Conservation (phyloP, 805 yeast species). For the Candida sithepensis region DNA sequence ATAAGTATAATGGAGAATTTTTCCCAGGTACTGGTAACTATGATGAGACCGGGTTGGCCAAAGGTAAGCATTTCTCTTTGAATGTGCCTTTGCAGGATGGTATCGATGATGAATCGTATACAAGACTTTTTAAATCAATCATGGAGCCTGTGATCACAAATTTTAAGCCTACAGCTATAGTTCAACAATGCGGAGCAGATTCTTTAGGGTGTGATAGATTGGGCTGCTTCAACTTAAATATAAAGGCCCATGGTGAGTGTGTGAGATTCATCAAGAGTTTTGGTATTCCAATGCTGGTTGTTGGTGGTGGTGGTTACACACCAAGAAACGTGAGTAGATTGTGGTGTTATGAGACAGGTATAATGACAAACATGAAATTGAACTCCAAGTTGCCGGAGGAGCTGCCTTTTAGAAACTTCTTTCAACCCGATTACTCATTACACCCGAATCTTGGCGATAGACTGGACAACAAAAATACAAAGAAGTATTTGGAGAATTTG, state of each 20-base stretch:
- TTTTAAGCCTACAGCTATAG: constrained; percentile 91
- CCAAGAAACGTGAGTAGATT: constrained; percentile 91
- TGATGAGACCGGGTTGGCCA: constrained; percentile 84
- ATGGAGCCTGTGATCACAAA: constrained; percentile 88
- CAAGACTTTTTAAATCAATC: constrained; percentile 71
- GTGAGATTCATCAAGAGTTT: constrained; percentile 85
- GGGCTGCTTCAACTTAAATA: constrained; percentile 90
- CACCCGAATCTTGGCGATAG: constrained; percentile 81
- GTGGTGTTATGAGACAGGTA: constrained; percentile 95
- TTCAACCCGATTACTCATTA: constrained; percentile 86
- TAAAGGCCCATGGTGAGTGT: constrained; percentile 94
- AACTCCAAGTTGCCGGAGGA: constrained; percentile 71
- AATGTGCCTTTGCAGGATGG: constrained; percentile 95
- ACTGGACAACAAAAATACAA: constrained; percentile 81
- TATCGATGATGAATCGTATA: constrained; percentile 86
- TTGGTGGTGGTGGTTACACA: constrained; percentile 98
- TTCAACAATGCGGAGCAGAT: constrained; percentile 97
- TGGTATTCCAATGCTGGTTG: constrained; percentile 83
- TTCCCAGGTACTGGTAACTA: constrained; percentile 97
- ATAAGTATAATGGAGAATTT: constrained; percentile 88
- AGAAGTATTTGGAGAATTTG: constrained; percentile 77
- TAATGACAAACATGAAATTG: constrained; percentile 73
- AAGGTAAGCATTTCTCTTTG: constrained; percentile 82
- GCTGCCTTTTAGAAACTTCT: constrained; percentile 75
- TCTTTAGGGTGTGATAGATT: constrained; percentile 89